Evolutionary conservation across 129 eudicot species (phyloP), one percentile per base, ranked within the genome.

Genomic region (Heracleum sosnowskyi): DNA sequence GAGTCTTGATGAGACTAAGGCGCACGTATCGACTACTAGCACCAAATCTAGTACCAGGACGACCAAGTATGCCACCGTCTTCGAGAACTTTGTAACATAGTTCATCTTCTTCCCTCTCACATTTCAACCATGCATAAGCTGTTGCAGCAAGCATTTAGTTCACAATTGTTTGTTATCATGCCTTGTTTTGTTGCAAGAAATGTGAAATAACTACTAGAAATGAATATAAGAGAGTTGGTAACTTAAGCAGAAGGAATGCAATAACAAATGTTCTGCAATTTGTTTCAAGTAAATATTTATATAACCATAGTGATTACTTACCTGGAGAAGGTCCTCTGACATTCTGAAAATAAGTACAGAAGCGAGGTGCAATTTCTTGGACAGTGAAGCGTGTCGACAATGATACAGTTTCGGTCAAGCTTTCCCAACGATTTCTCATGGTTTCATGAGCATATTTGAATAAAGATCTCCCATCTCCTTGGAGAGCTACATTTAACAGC

Each of bases 301-400:
- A 7, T 22, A 53, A 24, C 31, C 13, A 60, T n/a, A n/a, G 3
- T 26, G 68, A 26, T 60, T 6, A 13, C 1, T 70, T 51, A 87
- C 97, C 92, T 74, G 96, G 94, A 86, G 98, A 90, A 72, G 98
- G 88, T 62, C 79, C 91, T 77, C 93, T 87, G 80, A 87, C 85
- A 86, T 70, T 44, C 9, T 87, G 78, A 53, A 85, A 87, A 77
- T 69, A 92, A 70, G 75, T 83, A 82, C 98, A 92, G 75, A 80
- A 89, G 24, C 36, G 79, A 63, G 96, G 85, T 15, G 88, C 81
- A 44, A 88, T 85, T 9, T 87, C 75, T 74, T 90, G 94, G 74
- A 89, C 16, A 22, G 92, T 79, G 72, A 93, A 91, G 44, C 89
- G 86, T 47, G 85, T 83, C 22, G 95, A 90, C 66, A 47, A 36